phyloP scores from a whole-genome alignment of 129 eudicot genomes.

The Sambucus nigra region DNA sequence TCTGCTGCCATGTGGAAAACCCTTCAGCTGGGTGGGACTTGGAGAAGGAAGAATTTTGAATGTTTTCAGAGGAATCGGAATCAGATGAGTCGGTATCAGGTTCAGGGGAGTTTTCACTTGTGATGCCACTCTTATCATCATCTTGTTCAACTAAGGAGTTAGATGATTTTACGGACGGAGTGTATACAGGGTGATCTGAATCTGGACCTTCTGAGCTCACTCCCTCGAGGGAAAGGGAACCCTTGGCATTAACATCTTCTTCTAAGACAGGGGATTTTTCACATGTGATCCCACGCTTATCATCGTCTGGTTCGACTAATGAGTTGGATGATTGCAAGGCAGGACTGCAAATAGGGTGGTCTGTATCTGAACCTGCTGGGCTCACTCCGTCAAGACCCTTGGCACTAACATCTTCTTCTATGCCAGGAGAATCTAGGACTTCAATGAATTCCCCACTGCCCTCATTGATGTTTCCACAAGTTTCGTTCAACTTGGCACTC shows the following conservation, averaged over 20 bases:
- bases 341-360: background rate
- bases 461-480: constrained; percentile 17
- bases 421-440: constrained; percentile 29
- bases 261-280: constrained; percentile 33
- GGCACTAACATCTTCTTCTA: constrained; percentile 35
- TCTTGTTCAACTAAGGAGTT: constrained; percentile 2
- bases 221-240: constrained; percentile 13
- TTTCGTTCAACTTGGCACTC: constrained; percentile 30
- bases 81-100: constrained; percentile 45
- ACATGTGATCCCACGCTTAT: constrained; percentile 22
- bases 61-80: constrained; percentile 48
- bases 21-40: constrained; percentile 34
- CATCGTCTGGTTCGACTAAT: constrained; percentile 17
- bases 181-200: constrained; percentile 9
- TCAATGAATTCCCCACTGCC: constrained; percentile 32
- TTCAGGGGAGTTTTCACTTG: constrained; percentile 28
- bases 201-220: constrained; percentile 15
- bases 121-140: constrained; percentile 27
- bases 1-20: constrained; percentile 68
- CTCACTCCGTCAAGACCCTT: constrained; percentile 12
- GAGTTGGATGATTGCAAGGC: background rate
- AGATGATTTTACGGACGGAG: background rate
- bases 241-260: constrained; percentile 9
- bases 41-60: constrained; percentile 30
- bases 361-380: constrained; percentile 18